Evolutionary conservation across 2,329 filamentous ascomycete genomes (phyloP), one percentile per base, ranked within the genome.

Genomic region (Piedraia hortae): DNA sequence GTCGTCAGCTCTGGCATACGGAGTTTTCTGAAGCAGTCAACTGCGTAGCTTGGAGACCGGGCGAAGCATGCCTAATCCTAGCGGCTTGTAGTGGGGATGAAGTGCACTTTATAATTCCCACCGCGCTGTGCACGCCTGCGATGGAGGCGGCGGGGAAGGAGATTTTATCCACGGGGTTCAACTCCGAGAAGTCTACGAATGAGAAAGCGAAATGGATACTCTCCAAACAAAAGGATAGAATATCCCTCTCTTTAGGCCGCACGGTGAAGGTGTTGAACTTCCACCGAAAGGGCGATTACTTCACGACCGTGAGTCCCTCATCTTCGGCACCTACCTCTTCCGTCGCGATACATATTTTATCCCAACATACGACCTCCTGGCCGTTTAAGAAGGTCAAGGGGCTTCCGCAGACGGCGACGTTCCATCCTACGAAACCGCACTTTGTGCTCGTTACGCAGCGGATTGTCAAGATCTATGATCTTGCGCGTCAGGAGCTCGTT

Each of bases 391-490:
- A 62, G 26, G 46, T 69, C 31, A 64, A 64, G 38, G 65, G 65
- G 27, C 66, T 77, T 21, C 75, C 80, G 2, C 82, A 93, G 47
- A 71, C 72, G 1, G 80, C 78, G 4, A 75, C 80, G 34, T 97
- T 97, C 59, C 88, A 97, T 45, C 85, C 85, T 2, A 74, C 69
- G 18, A 70, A 78, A 33, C 80, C 85, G 0, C 64, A 90, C 21
- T 80, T 97, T 51, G 93, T 93, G 41, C 75, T 97, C 24, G 85
- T 85, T 3, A 93, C 88, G 6, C 78, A 90, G 46, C 73, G 82
- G 35, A 71, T 72, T 26, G 80, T 97, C 39, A 72, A 85, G 25
- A 73, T 74, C 39, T 97, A 97, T 50, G 85, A 97, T 44, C 59
- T 97, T 20, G 72, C 82, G 32, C 69, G 69, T 36, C 78, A 91